Conservation (phyloP, 805 yeast species). For the Saccharomycopsis synnaedendra region DNA sequence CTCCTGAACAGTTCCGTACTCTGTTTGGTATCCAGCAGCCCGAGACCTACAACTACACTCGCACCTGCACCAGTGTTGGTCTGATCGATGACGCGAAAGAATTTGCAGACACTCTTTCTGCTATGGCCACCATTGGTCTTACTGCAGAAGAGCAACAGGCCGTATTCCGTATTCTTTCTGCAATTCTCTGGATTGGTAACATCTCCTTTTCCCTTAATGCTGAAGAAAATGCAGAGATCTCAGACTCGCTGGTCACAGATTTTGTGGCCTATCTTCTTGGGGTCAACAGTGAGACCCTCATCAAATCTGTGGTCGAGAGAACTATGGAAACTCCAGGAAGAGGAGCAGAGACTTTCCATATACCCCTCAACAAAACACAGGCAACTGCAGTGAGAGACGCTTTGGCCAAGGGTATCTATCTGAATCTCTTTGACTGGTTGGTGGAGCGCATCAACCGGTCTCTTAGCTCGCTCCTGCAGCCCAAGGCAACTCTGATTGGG, state of each 20-base stretch:
- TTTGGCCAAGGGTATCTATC: constrained; percentile 86
- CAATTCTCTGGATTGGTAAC: constrained; percentile 92
- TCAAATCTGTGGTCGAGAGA: constrained; percentile 63
- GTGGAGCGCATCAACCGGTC: constrained; percentile 84
- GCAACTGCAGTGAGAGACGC: constrained; percentile 95
- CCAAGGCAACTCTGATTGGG: constrained; percentile 64
- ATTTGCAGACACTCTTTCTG: constrained; percentile 67
- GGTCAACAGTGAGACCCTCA: constrained; percentile 57
- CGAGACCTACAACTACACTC: constrained; percentile 83
- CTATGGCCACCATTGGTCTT: constrained; percentile 84
- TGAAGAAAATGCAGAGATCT: constrained; percentile 71
- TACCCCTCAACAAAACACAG: constrained; percentile 83
- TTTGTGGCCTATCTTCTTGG: constrained; percentile 88
- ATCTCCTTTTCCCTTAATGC: constrained; percentile 76
- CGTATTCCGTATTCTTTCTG: constrained; percentile 74
- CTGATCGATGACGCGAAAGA: constrained; percentile 79
- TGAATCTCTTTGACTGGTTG: constrained; percentile 91
- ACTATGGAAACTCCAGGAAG: constrained; percentile 80
- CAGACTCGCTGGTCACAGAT: constrained; percentile 84
- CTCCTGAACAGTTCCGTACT: constrained; percentile 75
- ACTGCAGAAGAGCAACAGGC: constrained; percentile 77
- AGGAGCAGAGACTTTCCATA: constrained; percentile 89
- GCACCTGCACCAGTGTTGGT: constrained; percentile 75
- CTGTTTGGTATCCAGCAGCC: constrained; percentile 87
- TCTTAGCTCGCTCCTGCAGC: constrained; percentile 40